Conservation (phyloP, 352 stramenopile genomes). For the Phytophthora melonis region DNA sequence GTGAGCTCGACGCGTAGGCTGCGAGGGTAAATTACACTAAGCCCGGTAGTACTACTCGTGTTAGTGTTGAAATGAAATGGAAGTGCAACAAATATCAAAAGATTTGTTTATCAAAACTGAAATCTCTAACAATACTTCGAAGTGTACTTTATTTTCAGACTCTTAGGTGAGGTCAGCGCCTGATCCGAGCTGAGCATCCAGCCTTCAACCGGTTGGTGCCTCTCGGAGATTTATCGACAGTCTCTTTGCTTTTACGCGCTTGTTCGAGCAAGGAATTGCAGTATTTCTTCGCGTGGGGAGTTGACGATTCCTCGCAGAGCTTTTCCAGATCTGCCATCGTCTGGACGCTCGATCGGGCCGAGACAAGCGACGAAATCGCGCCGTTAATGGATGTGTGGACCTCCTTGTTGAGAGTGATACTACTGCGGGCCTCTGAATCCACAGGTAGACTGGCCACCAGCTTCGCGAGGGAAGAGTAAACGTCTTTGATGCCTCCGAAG, state of each 20-base stretch:
- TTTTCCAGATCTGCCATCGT: slow-evolving; percentile 10
- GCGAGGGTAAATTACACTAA: slow-evolving; percentile 12
- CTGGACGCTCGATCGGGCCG: slow-evolving; percentile 10
- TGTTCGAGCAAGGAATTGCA: slow-evolving; percentile 6
- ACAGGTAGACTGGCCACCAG: slow-evolving; percentile 37
- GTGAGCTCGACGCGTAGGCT: slow-evolving; percentile 22
- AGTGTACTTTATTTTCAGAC: no score
- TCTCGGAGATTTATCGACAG: background rate
- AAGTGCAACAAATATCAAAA: no score
- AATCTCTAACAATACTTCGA: no score
- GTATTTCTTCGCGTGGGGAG: slow-evolving; percentile 3
- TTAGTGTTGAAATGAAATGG: no score
- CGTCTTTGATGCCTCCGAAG: slow-evolving; percentile 37
- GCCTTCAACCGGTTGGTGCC: no score
- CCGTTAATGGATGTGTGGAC: slow-evolving; percentile 1
- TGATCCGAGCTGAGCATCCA: no score
- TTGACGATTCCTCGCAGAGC: background rate
- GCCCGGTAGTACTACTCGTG: no score
- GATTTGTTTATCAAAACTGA: no score
- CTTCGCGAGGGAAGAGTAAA: slow-evolving; percentile 43
- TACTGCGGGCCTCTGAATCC: slow-evolving; percentile 13
- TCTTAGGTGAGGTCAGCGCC: no score
- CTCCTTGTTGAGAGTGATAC: slow-evolving; percentile 5
- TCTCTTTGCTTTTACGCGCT: background rate
- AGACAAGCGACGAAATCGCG: slow-evolving; percentile 13